Percentiles rank a stretch among this genome's conserved stretches.
phyloP scores from a whole-genome alignment of 345 rosid species.

The Citrus glauca region DNA sequence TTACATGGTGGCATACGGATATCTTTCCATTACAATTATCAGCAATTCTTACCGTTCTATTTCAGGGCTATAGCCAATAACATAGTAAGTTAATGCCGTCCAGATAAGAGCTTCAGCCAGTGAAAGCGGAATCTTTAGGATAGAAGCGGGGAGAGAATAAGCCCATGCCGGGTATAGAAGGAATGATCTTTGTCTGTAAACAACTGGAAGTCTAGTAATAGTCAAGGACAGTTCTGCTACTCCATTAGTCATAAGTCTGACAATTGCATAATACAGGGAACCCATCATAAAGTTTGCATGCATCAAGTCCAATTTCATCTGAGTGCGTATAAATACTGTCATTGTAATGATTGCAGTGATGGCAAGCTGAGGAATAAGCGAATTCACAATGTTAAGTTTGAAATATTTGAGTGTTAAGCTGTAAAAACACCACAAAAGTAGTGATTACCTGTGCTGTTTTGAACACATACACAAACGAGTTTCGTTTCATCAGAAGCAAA shows the following conservation, averaged over 20 bases:
- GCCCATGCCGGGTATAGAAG: conserved; percentile 52
- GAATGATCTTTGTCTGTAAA: conserved; percentile 42
- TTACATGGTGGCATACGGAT: background rate
- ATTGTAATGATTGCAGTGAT: conserved; percentile 28
- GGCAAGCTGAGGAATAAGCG: conserved; percentile 19
- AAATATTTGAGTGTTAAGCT: background rate
- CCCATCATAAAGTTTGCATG: conserved; percentile 44
- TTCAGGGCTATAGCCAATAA: conserved; percentile 49
- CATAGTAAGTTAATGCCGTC: conserved; percentile 46
- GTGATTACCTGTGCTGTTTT: conserved; percentile 28
- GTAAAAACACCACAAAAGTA: background rate
- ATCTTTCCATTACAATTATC: background rate
- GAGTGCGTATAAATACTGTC: conserved; percentile 37
- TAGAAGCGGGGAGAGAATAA: conserved; percentile 40
- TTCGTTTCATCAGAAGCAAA: conserved; percentile 42
- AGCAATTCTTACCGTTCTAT: conserved; percentile 26
- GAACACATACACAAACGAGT: conserved; percentile 37
- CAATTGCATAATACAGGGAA: conserved; percentile 27
- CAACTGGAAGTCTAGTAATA: conserved; percentile 34
- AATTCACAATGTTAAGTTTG: background rate
- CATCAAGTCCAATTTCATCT: conserved; percentile 21
- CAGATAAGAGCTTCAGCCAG: conserved; percentile 34
- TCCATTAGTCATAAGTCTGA: conserved; percentile 42
- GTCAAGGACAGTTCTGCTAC: conserved; percentile 43
- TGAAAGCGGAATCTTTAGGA: conserved; percentile 43